Base-by-base conservation (phyloP, 768 basidiomycete genomes). In the Trametes cinnabarina region DNA sequence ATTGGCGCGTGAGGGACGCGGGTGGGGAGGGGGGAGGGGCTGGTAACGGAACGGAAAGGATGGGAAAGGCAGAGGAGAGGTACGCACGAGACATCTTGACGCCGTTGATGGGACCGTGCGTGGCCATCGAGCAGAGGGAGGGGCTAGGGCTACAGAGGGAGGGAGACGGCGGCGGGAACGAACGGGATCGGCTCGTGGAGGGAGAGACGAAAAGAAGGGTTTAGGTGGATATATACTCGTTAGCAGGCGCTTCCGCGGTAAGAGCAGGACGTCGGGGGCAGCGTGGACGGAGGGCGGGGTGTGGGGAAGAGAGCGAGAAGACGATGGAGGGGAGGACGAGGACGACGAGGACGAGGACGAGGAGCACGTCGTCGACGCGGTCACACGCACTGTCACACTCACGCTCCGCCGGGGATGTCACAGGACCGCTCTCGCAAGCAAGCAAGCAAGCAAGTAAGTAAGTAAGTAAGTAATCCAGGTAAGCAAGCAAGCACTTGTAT, bases 51-150 rank as follows among this genome's bases (percentile, higher is more conserved):
- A 55, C 60, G 22, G 35, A 22, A 47, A 28, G 47, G 41, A 37
- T 34, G 40, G 37, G 40, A 41, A 34, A 37, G 20, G 37, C 54
- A 25, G 51, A 8, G 50, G 30, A 46, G 20, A 42, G 47, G 23
- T 25, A 87, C 89, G 77, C 72, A 91, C 90, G 82, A 72, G 88
- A 90, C 69, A 90, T 82, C 80, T 89, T 91, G 75, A 91, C 86
- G 67, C 90, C 90, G 74, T 91, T 92, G 77, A 92, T 90, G 72
- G 90, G 90, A 68, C 80, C 86, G 75, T 88, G 85, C 57, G 83
- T 85, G 55, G 85, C 77, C 87, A 90, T 90, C 61, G 25, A 26
- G 46, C 30, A 22, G 20, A 23, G 47, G 46, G 28, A 9, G 62
- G 64, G 41, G 55, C 48, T 69, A 68, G 39, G 65, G 64, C 65